Evolutionary conservation across 2,329 filamentous ascomycete genomes (phyloP).

Genomic region (Colletotrichum sublineola): DNA sequence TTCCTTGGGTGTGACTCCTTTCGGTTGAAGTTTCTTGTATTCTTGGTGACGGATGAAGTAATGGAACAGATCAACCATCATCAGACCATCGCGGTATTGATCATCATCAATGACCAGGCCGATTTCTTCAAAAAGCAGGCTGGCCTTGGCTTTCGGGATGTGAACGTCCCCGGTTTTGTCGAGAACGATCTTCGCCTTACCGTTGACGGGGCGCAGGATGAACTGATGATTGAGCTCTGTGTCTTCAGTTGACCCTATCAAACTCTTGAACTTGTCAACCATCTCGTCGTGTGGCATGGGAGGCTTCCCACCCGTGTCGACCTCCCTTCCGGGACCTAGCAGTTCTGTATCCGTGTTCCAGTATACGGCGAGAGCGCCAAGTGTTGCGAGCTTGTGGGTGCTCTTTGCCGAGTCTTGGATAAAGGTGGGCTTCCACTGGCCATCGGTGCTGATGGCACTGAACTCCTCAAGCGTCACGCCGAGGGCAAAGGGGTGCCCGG

Average conservation of each 20-base stretch:
- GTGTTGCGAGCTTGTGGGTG: conserved; percentile 93
- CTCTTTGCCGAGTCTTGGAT: conserved; percentile 87
- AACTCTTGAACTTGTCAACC: conserved; percentile 79
- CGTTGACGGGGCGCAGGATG: conserved; percentile 95
- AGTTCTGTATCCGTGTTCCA: conserved; percentile 97
- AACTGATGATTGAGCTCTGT: conserved; percentile 80
- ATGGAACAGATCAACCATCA: conserved; percentile 99
- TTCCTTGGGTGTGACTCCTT: conserved; percentile 83
- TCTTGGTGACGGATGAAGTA: conserved; percentile 98
- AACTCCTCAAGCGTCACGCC: conserved; percentile 95
- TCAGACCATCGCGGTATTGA: conserved; percentile 95
- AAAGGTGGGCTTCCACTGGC: conserved; percentile 94
- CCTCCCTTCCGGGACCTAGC: conserved; percentile 84
- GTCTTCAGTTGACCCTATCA: conserved; percentile 81
- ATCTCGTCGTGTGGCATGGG: conserved; percentile 80
- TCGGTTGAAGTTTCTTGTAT: conserved; percentile 93
- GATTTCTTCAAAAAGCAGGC: conserved; percentile 94
- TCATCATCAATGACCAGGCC: conserved; percentile 97
- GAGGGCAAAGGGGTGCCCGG: conserved; percentile 93
- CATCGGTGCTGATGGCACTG: conserved; percentile 95
- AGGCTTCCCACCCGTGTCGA: conserved; percentile 70
- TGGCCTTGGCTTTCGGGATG: conserved; percentile 88
- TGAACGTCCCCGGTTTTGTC: conserved; percentile 90
- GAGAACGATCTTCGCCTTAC: conserved; percentile 92
- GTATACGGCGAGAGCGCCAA: conserved; percentile 92